Conservation (phyloP, 805 yeast species). For the Starmerella cellae region DNA sequence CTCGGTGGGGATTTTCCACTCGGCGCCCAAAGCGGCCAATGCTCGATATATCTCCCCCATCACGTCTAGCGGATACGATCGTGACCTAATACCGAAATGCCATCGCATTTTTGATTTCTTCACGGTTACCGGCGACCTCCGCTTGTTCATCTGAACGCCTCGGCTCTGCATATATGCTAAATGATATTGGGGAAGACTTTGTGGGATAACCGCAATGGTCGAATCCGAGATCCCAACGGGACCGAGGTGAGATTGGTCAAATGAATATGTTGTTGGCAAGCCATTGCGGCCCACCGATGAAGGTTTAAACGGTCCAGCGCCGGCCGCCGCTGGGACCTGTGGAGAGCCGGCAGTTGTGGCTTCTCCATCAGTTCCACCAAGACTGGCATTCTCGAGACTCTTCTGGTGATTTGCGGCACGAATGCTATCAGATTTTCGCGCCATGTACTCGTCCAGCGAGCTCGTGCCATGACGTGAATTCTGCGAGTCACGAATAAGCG, state of each 20-base stretch:
- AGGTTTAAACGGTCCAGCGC: slow-evolving; percentile 13
- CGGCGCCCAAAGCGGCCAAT: slow-evolving; percentile 83
- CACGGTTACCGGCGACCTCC: slow-evolving; percentile 36
- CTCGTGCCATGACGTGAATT: slow-evolving; percentile 27
- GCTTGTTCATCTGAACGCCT: slow-evolving; percentile 37
- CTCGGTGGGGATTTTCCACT: slow-evolving; percentile 91
- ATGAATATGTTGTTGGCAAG: slow-evolving; percentile 30
- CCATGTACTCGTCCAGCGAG: slow-evolving; percentile 20
- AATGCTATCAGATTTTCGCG: slow-evolving; percentile 10
- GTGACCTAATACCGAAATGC: slow-evolving; percentile 95
- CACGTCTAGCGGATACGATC: slow-evolving; percentile 93
- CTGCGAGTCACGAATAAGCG: slow-evolving; percentile 63
- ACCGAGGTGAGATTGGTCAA: slow-evolving; percentile 29
- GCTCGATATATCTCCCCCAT: slow-evolving; percentile 98
- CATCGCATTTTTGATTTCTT: slow-evolving; percentile 90
- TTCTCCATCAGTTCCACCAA: background rate
- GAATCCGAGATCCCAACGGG: slow-evolving; percentile 32
- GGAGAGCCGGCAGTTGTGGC: background rate
- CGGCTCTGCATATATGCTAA: slow-evolving; percentile 74
- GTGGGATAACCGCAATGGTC: slow-evolving; percentile 83
- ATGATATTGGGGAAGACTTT: slow-evolving; percentile 87
- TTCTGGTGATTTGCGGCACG: slow-evolving; percentile 5
- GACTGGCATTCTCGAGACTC: background rate
- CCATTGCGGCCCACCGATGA: slow-evolving; percentile 18
- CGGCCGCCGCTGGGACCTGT: background rate